Percentiles rank a stretch among this genome's conserved stretches.
These are phyloP conservation scores for Sporothrix euskadiensis DNA, from an alignment of 2,329 filamentous ascomycete genomes.

Conservation along the genomic window DNA sequence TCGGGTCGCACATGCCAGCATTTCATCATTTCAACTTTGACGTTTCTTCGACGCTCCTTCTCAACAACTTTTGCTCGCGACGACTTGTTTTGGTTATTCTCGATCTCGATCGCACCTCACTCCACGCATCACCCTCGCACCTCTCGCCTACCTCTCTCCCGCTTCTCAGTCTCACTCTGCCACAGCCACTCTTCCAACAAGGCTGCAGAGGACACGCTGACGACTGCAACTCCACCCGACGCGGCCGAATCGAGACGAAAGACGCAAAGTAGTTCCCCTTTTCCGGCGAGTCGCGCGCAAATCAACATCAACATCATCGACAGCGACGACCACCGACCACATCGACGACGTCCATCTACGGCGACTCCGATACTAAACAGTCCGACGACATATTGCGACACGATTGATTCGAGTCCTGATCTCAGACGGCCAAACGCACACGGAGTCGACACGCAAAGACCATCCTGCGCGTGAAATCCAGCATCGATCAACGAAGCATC, in stretches of 20 bases:
- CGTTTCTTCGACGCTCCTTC: background rate
- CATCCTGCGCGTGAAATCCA: background rate
- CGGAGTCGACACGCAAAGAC: conserved; percentile 3
- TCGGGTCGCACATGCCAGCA: conserved; percentile 20
- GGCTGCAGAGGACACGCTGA: conserved; percentile 22
- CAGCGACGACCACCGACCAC: background rate
- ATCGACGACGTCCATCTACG: background rate
- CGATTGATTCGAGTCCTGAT: background rate
- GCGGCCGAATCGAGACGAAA: background rate
- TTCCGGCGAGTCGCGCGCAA: background rate
- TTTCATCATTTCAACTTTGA: background rate
- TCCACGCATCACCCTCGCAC: background rate
- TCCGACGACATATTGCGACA: background rate
- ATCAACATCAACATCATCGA: background rate
- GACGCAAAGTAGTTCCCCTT: background rate
- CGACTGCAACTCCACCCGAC: background rate
- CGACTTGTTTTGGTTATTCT: background rate
- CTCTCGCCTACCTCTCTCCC: background rate
- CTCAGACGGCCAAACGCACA: background rate
- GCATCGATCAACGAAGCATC: background rate
- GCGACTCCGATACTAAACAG: background rate
- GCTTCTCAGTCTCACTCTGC: background rate
- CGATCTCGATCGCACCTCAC: background rate
- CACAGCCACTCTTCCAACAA: background rate
- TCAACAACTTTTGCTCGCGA: background rate